These are phyloP conservation scores for Trifolium subterraneum DNA, from an alignment of 306 rosid species.

Conservation along the genomic window DNA sequence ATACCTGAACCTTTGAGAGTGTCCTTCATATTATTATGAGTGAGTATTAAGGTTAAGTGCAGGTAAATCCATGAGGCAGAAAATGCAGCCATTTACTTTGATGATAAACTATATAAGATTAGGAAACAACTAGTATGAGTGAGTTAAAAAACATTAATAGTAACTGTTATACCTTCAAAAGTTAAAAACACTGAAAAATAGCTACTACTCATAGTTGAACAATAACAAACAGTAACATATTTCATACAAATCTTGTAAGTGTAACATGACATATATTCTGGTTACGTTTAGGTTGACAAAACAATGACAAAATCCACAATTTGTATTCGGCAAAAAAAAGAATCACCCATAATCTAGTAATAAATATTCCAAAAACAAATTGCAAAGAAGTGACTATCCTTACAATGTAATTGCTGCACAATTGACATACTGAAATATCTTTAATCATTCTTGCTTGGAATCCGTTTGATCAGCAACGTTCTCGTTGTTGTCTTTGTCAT, in stretches of 20 bases:
- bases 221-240: not conserved
- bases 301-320: constrained; percentile 38
- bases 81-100: not conserved
- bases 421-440: constrained; percentile 18
- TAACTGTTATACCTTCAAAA: not conserved
- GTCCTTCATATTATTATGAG: too few species aligned
- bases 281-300: not conserved
- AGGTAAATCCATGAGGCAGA: not conserved
- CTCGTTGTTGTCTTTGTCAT: constrained; percentile 15
- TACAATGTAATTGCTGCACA: constrained; percentile 13
- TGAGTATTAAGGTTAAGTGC: not conserved
- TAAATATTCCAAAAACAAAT: constrained; percentile 21
- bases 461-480: constrained; percentile 24
- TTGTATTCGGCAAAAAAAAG: constrained; percentile 25
- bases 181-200: constrained; percentile 4
- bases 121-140: constrained; percentile 21
- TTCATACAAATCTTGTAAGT: not conserved
- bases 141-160: not conserved
- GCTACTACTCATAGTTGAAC: not conserved
- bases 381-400: constrained; percentile 11
- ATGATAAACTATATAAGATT: not conserved
- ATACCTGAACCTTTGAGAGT: not conserved
- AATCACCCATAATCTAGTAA: constrained; percentile 10
- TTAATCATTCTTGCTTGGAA: constrained; percentile 33
- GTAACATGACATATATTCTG: not conserved